Base-by-base conservation (phyloP, 2,329 filamentous ascomycete species). In the Botryosphaeria dothidea region DNA sequence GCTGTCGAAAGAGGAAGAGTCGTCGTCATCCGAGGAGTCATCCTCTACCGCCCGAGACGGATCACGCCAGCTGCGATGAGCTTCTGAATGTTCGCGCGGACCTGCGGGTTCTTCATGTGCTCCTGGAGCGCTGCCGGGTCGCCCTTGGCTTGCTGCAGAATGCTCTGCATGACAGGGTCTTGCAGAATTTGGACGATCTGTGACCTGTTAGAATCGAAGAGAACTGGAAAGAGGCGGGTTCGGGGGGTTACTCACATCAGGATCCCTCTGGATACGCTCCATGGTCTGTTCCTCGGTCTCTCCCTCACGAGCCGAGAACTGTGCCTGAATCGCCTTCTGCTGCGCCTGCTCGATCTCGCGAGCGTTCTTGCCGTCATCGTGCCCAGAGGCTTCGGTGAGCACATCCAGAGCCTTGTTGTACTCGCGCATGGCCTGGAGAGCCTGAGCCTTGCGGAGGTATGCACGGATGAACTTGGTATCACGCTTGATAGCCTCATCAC, bases 141-240 rank as follows among this genome's bases (percentile, higher is more conserved):
- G 64, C 88, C 88, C 84, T 98, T 96, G 51, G 95, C 95, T 82
- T 99, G 95, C 78, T 98, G 93, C 65, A 98, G 87, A 70, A 97
- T 97, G 70, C 90, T 91, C 82, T 99, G 93, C 94, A 99, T 98
- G 75, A 99, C 90, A 17, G 95, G 95, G 75, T 99, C 95, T 78
- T 93, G 90, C 81, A 98, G 91, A 74, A 97, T 94, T 68, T 84
- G 80, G 86, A 96, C 92, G 77, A 98, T 97, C 89, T 85, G 68
- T 27, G 3, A 2, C 17, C 27, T 48, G 54, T 61, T 54, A 66
- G 61, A 29, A 56, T 34, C 31, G 41, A 21, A 38, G 21, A 21
- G 38, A 34, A 27, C 34, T 19, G 60, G n/a, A 3, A 45, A 23
- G 4, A 31, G 64, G 66, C 56, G 67, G 63, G 9, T 15, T 15